phyloP scores from a whole-genome alignment of 805 yeast species.

The Nakazawaea wyomingensis region DNA sequence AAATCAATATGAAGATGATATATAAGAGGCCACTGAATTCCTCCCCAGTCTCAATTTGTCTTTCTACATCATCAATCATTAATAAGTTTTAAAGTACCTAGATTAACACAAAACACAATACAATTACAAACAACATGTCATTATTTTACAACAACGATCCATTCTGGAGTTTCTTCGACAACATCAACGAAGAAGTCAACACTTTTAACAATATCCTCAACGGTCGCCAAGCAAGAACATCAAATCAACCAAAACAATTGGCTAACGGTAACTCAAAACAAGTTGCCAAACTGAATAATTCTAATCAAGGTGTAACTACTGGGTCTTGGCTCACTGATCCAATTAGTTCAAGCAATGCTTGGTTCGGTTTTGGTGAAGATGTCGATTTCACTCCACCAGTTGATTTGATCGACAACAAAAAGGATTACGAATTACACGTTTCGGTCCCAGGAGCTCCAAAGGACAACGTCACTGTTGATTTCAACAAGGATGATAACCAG shows the following conservation, averaged over 20 bases:
- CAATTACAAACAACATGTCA: conserved; percentile 8
- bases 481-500: conserved; percentile 38
- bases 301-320: conserved; percentile 17
- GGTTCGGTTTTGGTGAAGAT: conserved; percentile 9
- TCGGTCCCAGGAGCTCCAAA: conserved; percentile 45
- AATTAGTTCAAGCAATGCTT: conserved; percentile 14
- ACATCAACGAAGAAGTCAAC: conserved; percentile 36
- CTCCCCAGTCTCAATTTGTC: too few species aligned
- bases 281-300: conserved; percentile 12
- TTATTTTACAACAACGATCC: conserved; percentile 28
- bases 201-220: conserved; percentile 31
- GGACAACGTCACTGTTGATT: conserved; percentile 40
- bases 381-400: conserved; percentile 34
- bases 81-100: background rate
- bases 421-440: conserved; percentile 34
- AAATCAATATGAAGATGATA: background rate
- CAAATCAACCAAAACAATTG: background rate
- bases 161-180: conserved; percentile 39
- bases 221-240: conserved; percentile 11
- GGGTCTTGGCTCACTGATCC: conserved; percentile 20
- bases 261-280: conserved; percentile 2
- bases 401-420: conserved; percentile 40
- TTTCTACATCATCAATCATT: too few species aligned
- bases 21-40: background rate
- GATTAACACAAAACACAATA: background rate